Evolutionary conservation across 2,329 filamentous ascomycete genomes (phyloP).

Genomic region (Epicoccum sorghinum): DNA sequence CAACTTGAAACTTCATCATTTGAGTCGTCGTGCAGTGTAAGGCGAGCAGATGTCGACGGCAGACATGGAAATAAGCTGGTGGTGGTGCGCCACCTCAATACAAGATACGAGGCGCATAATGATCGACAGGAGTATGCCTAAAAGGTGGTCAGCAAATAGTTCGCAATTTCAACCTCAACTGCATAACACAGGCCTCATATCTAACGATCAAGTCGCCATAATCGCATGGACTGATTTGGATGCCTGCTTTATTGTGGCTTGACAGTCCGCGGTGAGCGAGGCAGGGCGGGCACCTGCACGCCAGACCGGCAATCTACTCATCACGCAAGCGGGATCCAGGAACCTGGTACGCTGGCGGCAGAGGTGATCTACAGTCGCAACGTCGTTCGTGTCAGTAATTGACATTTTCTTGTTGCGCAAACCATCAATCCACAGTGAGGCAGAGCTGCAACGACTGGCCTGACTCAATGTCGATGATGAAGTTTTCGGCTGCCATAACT

Average conservation of each 20-base stretch:
- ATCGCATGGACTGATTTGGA: not conserved
- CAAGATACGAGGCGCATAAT: conserved; percentile 1
- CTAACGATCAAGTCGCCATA: not conserved
- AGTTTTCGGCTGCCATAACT: not conserved
- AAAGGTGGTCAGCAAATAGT: conserved; percentile 7
- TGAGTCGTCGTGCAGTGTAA: too few species aligned
- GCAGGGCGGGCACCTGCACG: not conserved
- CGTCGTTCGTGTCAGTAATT: conserved; percentile 12
- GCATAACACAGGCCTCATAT: not conserved
- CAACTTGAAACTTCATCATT: not conserved
- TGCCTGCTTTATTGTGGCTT: not conserved
- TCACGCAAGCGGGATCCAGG: conserved; percentile 13
- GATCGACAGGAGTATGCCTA: conserved; percentile 16
- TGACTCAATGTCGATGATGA: conserved; percentile 4
- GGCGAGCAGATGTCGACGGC: not conserved
- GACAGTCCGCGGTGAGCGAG: not conserved
- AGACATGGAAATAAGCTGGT: conserved; percentile 1
- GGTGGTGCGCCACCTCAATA: conserved; percentile 11
- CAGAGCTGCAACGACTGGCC: conserved; percentile 3
- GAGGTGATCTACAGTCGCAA: conserved; percentile 14
- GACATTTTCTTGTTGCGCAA: conserved; percentile 3
- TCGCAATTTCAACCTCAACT: not conserved
- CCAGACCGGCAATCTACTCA: conserved; percentile 2
- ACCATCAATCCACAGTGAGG: conserved; percentile 2
- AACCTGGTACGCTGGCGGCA: conserved; percentile 18